Evolutionary conservation across 2,329 filamentous ascomycete genomes (phyloP).

Genomic region (Fonsecaea nubica): DNA sequence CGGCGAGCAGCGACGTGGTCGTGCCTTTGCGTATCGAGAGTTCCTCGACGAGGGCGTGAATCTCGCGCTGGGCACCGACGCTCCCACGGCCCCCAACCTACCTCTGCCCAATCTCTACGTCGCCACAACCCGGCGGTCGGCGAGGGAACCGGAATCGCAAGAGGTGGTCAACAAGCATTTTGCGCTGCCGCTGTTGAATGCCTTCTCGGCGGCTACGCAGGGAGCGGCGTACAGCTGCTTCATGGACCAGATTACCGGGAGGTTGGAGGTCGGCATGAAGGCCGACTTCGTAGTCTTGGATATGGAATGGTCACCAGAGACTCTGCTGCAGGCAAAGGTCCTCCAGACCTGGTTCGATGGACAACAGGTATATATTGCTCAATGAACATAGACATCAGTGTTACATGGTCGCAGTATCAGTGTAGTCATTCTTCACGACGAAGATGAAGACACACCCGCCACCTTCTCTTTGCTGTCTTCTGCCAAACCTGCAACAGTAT

Average conservation of each 20-base stretch:
- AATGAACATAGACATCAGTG: background rate
- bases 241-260: constrained; percentile 49
- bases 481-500: constrained; percentile 18
- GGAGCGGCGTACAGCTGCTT: constrained; percentile 57
- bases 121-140: constrained; percentile 56
- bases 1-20: constrained; percentile 53
- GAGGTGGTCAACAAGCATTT: constrained; percentile 54
- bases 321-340: constrained; percentile 51
- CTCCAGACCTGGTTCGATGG: constrained; percentile 56
- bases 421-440: constrained; percentile 13
- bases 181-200: constrained; percentile 50
- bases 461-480: constrained; percentile 30
- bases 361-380: constrained; percentile 42
- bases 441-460: constrained; percentile 30
- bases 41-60: constrained; percentile 55
- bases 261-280: constrained; percentile 51
- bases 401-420: background rate
- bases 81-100: constrained; percentile 56
- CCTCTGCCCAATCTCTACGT: constrained; percentile 58
- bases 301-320: constrained; percentile 50
- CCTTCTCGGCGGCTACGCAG: constrained; percentile 52
- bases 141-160: constrained; percentile 49
- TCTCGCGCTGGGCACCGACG: constrained; percentile 57
- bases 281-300: constrained; percentile 51
- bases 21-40: constrained; percentile 60